A percentile compares a stretch with the other conserved stretches of the same genome.
Conservation (phyloP, 352 stramenopile genomes). For the Phytophthora pseudosyringae region DNA sequence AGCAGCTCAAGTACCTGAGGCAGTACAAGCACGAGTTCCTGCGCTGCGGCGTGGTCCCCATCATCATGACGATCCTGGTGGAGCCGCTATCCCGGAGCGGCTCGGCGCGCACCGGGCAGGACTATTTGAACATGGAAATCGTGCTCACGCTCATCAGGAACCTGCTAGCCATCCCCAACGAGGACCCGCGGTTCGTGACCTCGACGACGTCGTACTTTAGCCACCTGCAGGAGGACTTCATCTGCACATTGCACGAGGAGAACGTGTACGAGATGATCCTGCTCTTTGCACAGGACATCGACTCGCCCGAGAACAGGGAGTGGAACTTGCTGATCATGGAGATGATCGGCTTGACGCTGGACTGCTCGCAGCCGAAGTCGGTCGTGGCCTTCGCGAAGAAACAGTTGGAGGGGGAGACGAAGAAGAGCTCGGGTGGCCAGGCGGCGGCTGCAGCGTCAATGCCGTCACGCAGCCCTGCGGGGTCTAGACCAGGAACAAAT, state of each 20-base stretch:
- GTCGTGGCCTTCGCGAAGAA: conserved; percentile 69
- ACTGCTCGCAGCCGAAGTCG: conserved; percentile 70
- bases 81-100: conserved; percentile 78
- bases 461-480: neutral
- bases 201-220: conserved; percentile 79
- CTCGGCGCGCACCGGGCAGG: conserved; percentile 57
- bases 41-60: conserved; percentile 64
- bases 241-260: conserved; percentile 78
- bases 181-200: conserved; percentile 82
- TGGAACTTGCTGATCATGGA: conserved; percentile 92
- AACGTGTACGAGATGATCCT: conserved; percentile 90
- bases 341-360: conserved; percentile 85
- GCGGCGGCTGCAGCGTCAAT: neutral
- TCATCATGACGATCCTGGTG: conserved; percentile 88
- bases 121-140: conserved; percentile 90
- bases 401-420: conserved; percentile 12
- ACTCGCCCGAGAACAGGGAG: conserved; percentile 82
- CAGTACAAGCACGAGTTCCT: conserved; percentile 91
- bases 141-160: conserved; percentile 89
- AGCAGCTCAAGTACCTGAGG: conserved; percentile 82
- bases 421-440: neutral
- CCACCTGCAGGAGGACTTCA: conserved; percentile 84
- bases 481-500: neutral
- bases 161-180: conserved; percentile 83
- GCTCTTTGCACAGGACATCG: conserved; percentile 88